Conservation (phyloP, 2,329 filamentous ascomycete genomes). For the Alternaria rosae region DNA sequence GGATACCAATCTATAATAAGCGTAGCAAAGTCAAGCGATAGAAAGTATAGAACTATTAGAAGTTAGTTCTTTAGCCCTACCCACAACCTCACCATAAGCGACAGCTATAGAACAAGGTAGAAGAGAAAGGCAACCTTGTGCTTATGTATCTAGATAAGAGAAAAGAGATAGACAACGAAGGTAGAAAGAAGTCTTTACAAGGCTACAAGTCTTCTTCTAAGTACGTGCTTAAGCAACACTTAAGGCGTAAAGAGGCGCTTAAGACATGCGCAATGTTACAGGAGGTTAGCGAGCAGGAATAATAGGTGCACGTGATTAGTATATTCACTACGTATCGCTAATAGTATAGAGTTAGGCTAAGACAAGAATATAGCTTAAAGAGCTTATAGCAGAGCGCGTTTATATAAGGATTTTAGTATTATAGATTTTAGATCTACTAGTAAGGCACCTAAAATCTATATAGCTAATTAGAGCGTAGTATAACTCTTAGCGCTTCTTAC, state of each 20-base stretch:
- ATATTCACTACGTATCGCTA: neutral
- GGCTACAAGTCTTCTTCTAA: constrained; percentile 87
- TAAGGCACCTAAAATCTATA: no score
- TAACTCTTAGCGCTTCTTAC: no score
- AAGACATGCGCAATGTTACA: constrained; percentile 26
- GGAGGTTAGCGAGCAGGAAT: neutral
- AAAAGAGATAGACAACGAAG: constrained; percentile 74
- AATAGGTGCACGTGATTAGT: neutral
- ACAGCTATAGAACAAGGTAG: constrained; percentile 77
- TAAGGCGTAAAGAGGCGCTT: constrained; percentile 91
- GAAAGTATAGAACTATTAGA: constrained; percentile 89
- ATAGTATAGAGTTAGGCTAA: neutral
- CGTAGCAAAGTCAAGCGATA: constrained; percentile 80
- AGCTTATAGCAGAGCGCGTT: no score
- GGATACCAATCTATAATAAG: constrained; percentile 78
- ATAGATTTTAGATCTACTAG: no score
- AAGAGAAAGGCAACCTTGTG: constrained; percentile 79
- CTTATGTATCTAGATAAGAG: constrained; percentile 67
- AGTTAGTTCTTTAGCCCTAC: constrained; percentile 78
- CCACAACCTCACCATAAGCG: constrained; percentile 59
- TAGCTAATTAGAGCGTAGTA: no score
- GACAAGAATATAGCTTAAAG: neutral
- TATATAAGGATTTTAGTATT: no score
- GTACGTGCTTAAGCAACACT: constrained; percentile 82
- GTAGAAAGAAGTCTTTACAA: constrained; percentile 78